Evolutionary conservation across 768 basidiomycete genomes (phyloP).

Genomic region (Glaciozyma martinii): DNA sequence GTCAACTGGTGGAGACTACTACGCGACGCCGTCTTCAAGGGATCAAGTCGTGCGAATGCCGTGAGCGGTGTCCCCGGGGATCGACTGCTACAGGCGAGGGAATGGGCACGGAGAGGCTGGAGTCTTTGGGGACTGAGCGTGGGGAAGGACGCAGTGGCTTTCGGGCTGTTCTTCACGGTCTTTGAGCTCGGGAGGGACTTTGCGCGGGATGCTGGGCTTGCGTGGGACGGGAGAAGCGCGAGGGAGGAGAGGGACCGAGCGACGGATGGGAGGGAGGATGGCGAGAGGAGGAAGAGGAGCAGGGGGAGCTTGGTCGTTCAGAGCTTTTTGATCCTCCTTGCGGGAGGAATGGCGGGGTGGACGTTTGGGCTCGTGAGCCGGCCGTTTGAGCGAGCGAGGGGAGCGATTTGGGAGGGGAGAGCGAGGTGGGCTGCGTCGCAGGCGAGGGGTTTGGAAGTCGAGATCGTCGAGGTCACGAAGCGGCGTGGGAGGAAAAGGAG

Average conservation of each 20-base stretch:
- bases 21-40: conserved; percentile 20
- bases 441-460: not conserved
- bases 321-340: conserved; percentile 8
- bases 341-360: conserved; percentile 21
- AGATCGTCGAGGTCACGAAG: conserved; percentile 3
- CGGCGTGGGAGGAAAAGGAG: not conserved
- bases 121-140: conserved; percentile 23
- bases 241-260: conserved; percentile 1
- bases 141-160: conserved; percentile 30
- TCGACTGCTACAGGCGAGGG: conserved; percentile 4
- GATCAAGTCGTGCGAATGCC: not conserved
- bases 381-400: conserved; percentile 23
- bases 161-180: conserved; percentile 32
- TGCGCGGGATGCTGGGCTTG: conserved; percentile 12
- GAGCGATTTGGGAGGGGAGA: conserved; percentile 22
- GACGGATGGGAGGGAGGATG: not conserved
- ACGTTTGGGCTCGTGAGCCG: conserved; percentile 15
- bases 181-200: conserved; percentile 29
- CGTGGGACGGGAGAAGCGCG: conserved; percentile 9
- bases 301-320: conserved; percentile 9
- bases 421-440: conserved; percentile 13
- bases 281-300: conserved; percentile 1
- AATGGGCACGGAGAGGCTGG: conserved; percentile 29
- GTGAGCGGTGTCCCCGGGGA: not conserved
- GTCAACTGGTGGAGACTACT: conserved; percentile 19